These are phyloP conservation scores for Kodamaea sp. DNA, from an alignment of 1,139 yeast genomes.

Conservation along the genomic window DNA sequence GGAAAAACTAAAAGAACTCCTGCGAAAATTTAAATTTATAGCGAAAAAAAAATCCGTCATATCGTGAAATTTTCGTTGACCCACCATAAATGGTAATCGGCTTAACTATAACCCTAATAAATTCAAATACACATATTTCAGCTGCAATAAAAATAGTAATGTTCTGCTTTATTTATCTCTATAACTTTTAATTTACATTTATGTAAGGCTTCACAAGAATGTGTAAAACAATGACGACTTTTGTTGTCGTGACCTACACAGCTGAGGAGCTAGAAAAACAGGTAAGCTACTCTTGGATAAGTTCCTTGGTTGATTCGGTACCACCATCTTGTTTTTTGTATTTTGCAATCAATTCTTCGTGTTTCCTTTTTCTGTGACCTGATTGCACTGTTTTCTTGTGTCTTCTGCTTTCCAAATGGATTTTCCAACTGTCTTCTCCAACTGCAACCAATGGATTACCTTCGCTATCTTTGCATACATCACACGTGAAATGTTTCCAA, in stretches of 20 bases:
- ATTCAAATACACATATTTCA: no score
- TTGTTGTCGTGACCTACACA: no score
- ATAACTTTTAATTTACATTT: no score
- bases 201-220: no score
- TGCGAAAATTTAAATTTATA: conserved; percentile 1
- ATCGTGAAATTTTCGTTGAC: not conserved
- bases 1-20: conserved; percentile 2
- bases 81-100: not conserved
- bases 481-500: conserved; percentile 73
- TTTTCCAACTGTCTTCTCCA: conserved; percentile 68
- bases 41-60: not conserved
- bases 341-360: conserved; percentile 16
- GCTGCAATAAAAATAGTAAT: no score
- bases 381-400: conserved; percentile 39
- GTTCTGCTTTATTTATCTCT: no score
- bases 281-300: no score
- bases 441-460: conserved; percentile 61
- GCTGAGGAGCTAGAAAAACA: no score
- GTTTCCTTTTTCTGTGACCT: conserved; percentile 17
- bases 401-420: conserved; percentile 63
- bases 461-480: conserved; percentile 55
- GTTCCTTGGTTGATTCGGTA: no score
- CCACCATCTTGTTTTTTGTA: conserved; percentile 1
- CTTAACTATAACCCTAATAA: conserved; percentile 1
- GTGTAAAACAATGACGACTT: no score